Base-by-base conservation (phyloP, 2,329 filamentous ascomycete genomes). In the Onygenales sp. region DNA sequence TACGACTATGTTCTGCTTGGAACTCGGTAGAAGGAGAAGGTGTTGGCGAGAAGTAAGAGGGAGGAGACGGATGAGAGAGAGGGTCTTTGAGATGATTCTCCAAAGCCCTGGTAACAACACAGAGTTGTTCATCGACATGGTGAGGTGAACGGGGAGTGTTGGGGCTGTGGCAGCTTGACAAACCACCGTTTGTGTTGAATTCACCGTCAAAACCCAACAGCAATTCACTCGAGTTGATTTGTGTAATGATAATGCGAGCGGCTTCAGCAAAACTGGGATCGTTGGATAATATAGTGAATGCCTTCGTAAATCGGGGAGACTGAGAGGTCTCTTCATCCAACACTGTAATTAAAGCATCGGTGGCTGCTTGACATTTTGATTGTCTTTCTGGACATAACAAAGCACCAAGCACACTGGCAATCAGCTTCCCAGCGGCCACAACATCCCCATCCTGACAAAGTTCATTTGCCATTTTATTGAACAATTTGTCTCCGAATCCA, bases 401-500 rank as follows among this genome's bases (percentile, higher is more conserved):
- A 17, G 48, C 39, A 4, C 36, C 34, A 37, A 51, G 52, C 5
- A 45, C 43, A 45, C 55, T 46, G 27, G 36, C 14, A 39, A 54
- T 14, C 9, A 54, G 53, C 48, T 52, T 54, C 21, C 49, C 53
- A 32, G 53, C 43, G 10, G 34, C 17, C 36, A 51, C 43, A 9
- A 43, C 43, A 31, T 49, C 46, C 17, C 7, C 32, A 49, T 48
- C 40, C 37, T 52, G 17, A 40, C 27, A 17, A 40, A 34, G 27
- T 14, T 48, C 37, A 14, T 52, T 37, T 9, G 14, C 33, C 39
- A 52, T 44, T 33, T 17, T 42, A 17, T 37, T 33, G n/a, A 52
- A 54, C n/a, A 52, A 52, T 8, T 27, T 40, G 33, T 54, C 53
- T 42, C 39, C 49, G 9, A 42, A 54, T 33, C 53, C 53, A 13